Evolutionary conservation across 1,139 yeast species (phyloP).

Genomic region (Sugiyamaella novakii): DNA sequence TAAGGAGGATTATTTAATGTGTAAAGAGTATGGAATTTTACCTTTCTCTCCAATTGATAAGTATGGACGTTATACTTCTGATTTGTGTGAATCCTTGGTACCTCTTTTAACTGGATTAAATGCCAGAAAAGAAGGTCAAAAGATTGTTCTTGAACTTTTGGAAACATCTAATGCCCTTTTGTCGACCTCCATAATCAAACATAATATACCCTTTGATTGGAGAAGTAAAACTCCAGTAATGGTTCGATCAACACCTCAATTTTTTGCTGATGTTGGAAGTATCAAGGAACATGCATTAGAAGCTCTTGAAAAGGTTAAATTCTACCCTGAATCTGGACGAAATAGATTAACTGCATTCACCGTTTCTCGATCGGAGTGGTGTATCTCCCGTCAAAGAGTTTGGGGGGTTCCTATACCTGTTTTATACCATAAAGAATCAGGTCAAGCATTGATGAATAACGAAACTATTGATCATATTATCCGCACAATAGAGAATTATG

Average conservation of each 20-base stretch:
- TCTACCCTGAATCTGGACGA: conserved; percentile 72
- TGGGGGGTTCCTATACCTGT: conserved; percentile 99
- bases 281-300: conserved; percentile 64
- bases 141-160: conserved; percentile 50
- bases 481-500: conserved; percentile 57
- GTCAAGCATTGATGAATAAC: conserved; percentile 58
- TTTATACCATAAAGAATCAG: conserved; percentile 60
- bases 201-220: conserved; percentile 97
- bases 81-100: conserved; percentile 50
- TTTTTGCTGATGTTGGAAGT: conserved; percentile 86
- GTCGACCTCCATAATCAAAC: conserved; percentile 57
- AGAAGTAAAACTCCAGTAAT: conserved; percentile 94
- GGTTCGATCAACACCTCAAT: conserved; percentile 92
- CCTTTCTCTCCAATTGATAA: conserved; percentile 79
- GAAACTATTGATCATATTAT: conserved; percentile 59
- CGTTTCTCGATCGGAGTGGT: conserved; percentile 87
- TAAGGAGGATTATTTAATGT: conserved; percentile 82
- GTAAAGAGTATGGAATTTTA: conserved; percentile 57
- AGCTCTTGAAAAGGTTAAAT: conserved; percentile 63
- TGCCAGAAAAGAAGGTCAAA: conserved; percentile 64
- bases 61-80: conserved; percentile 62
- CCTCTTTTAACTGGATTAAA: conserved; percentile 53
- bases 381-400: conserved; percentile 92
- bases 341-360: conserved; percentile 74
- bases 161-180: conserved; percentile 51